Base-by-base conservation (phyloP, 805 yeast genomes). In the Pichia ethanolica region DNA sequence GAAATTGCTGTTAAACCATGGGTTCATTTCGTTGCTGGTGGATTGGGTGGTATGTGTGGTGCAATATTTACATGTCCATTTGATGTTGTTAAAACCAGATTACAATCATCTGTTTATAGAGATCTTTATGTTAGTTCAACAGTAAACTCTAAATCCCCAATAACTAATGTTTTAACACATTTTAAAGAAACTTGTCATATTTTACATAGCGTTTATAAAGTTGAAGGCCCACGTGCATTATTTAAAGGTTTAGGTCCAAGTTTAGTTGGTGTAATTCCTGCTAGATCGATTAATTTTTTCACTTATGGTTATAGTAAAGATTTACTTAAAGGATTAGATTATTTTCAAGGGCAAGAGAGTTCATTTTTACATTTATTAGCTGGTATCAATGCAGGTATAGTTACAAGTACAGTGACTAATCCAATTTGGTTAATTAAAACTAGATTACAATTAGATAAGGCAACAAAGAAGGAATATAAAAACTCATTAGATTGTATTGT, bases 391-490 rank as follows among this genome's bases (percentile, higher is more conserved):
- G 99, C 99, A 0, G 99, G 99, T 5, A 73, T 91, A 62, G 91
- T 84, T 14, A 93, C 99, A 0, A 84, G 96, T 5, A 91, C 99
- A 0, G 96, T 89, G 12, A 93, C 99, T 0, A 93, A 93, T 64
- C 99, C 99, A 11, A 93, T 93, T 50, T 93, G 99, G 99, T 72
- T 93, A 52, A 83, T 93, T 52, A 93, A 93, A 69, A 93, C 99
- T 0, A 75, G 99, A 60, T 76, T 93, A 47, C 99, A 93, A 64
- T 73, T 93, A 46, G 99, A 93, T 66, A 86, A 83, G 63, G 77
- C 86, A 3, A 62, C 69, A 6, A 59, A 69, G 10, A 81, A 82
- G 56, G 75, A 76, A 53, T 93, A 91, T 65, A 82, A 77, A 52
- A 90, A 86, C 67, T 86, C 96, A 5, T 74, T 82, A 74, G 98